Evolutionary conservation across 164 flowering plant genomes (phyloP).

Genomic region (Berberis vulgaris): DNA sequence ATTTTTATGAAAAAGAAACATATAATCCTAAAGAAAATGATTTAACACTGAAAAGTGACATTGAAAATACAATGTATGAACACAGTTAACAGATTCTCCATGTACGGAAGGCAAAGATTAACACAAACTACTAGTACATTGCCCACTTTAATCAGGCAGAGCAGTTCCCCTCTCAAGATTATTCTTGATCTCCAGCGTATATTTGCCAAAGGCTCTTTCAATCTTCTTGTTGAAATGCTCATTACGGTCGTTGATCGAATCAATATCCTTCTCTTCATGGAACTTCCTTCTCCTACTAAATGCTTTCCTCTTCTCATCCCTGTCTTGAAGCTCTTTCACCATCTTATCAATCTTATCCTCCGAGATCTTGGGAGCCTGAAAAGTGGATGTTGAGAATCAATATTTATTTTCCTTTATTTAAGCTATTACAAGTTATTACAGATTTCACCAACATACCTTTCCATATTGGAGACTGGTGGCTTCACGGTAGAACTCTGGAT

Average conservation of each 20-base stretch:
- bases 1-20: too few species aligned
- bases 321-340: slow-evolving; percentile 83
- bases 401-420: too few species aligned
- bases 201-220: slow-evolving; percentile 94
- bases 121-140: not conserved
- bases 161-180: slow-evolving; percentile 98
- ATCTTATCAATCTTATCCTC: slow-evolving; percentile 82
- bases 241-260: slow-evolving; percentile 95
- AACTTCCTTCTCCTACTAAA: slow-evolving; percentile 91
- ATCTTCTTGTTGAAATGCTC: slow-evolving; percentile 99
- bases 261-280: slow-evolving; percentile 92
- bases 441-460: slow-evolving; percentile 37
- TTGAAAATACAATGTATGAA: not conserved
- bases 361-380: slow-evolving; percentile 67
- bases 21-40: too few species aligned
- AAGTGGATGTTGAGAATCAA: not conserved
- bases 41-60: too few species aligned
- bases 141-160: slow-evolving; percentile 63
- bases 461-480: slow-evolving; percentile 98
- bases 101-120: not conserved
- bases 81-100: not conserved
- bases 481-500: slow-evolving; percentile 95
- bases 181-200: slow-evolving; percentile 95
- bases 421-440: not conserved
- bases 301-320: slow-evolving; percentile 59